These are phyloP conservation scores for Malassezia slooffiae DNA, from an alignment of 1,284 basidiomycete genomes.

Conservation along the genomic window DNA sequence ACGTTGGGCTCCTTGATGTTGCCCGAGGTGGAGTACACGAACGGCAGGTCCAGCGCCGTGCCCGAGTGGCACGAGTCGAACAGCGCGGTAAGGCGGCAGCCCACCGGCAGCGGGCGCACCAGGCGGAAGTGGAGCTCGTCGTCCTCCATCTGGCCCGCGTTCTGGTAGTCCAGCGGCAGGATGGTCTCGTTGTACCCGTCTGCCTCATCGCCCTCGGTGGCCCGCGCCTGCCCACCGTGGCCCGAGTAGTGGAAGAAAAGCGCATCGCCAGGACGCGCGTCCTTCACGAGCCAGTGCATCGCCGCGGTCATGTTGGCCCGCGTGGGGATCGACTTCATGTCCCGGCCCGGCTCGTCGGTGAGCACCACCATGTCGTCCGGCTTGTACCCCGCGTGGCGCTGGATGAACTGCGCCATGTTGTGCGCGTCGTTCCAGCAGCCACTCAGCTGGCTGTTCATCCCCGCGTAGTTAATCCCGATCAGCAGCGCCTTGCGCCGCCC, in stretches of 20 bases:
- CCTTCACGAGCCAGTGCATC: constrained; percentile 45
- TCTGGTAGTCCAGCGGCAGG: constrained; percentile 43
- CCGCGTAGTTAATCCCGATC: constrained; percentile 45
- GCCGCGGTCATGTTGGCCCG: constrained; percentile 45
- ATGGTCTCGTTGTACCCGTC: constrained; percentile 47
- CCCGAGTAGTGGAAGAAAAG: constrained; percentile 46
- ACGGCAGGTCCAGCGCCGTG: constrained; percentile 44
- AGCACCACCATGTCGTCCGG: constrained; percentile 45
- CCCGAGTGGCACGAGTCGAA: constrained; percentile 46
- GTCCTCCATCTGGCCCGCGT: constrained; percentile 43
- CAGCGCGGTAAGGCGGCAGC: constrained; percentile 33
- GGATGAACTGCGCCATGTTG: constrained; percentile 42
- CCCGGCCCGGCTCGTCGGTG: constrained; percentile 30
- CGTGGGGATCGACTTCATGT: constrained; percentile 41
- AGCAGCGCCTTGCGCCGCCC: constrained; percentile 45
- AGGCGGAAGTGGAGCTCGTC: constrained; percentile 44
- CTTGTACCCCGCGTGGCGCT: constrained; percentile 36
- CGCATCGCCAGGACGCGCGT: constrained; percentile 38
- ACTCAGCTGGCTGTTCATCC: constrained; percentile 31
- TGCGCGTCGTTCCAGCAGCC: constrained; percentile 46
- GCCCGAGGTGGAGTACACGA: constrained; percentile 72
- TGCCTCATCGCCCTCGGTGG: constrained; percentile 42
- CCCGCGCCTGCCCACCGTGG: constrained; percentile 44
- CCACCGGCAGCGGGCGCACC: constrained; percentile 41
- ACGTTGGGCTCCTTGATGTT: constrained; percentile 81